A percentile compares a stretch with the other conserved stretches of the same genome.
Conservation (phyloP, 257 asterid species). For the Leonotis leonurus region DNA sequence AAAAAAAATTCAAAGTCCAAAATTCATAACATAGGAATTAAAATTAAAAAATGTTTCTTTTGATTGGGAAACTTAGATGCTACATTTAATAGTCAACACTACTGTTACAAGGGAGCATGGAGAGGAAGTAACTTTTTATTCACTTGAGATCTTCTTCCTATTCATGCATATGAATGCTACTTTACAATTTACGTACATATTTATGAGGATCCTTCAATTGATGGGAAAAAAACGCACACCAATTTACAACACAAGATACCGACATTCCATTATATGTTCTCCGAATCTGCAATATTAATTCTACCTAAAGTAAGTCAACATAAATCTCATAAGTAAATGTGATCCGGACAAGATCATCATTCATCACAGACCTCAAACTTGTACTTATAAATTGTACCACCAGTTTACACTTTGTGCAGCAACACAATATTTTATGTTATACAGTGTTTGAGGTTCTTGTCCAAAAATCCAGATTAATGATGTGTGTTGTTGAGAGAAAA, state of each 20-base stretch:
- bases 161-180: neutral
- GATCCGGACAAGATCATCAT: neutral
- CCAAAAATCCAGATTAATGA: too few species aligned
- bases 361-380: neutral
- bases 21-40: too few species aligned
- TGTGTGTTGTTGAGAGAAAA: neutral
- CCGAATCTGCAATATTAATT: neutral
- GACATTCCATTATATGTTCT: neutral
- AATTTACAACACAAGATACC: neutral
- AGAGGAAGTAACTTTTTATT: neutral
- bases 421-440: neutral
- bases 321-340: neutral
- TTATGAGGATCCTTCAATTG: neutral
- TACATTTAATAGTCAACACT: too few species aligned
- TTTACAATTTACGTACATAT: neutral
- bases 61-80: too few species aligned
- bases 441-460: neutral
- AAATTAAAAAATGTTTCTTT: too few species aligned
- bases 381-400: too few species aligned
- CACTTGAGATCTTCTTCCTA: neutral
- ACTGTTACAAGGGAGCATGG: neutral
- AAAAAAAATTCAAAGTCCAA: neutral
- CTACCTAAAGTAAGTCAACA: neutral
- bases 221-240: neutral
- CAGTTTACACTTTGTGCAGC: slow-evolving; percentile 24